Evolutionary conservation across 176 grass and related monocot genomes (phyloP), one percentile per base, ranked within the genome.

Genomic region (Triticum monococcum): DNA sequence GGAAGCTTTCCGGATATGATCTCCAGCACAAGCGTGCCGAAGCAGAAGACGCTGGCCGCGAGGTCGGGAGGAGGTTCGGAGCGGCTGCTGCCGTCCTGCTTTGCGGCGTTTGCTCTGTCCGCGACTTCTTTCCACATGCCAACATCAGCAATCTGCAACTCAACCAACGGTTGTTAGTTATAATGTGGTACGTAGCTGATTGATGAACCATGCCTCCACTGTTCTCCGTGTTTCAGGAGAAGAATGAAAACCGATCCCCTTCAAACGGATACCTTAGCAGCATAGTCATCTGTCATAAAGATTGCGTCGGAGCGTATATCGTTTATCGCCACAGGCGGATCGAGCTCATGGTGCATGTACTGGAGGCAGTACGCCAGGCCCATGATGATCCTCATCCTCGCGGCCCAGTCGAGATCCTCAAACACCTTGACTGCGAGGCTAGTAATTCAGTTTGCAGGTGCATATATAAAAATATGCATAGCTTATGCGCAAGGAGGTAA

Each of bases 351-450:
- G 81, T 97, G 93, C 86, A 94, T 91, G 65, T 98, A 88, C 83
- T 98, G 91, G 77, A 98, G 93, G 83, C 96, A 96, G 67, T 98
- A 98, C 0, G 91, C 79, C 31, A 90, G 50, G 14, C 96, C 96
- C 96, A 96, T 98, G 78, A 96, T 95, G 73, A 98, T 86, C 85
- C 93, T 95, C 93, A 98, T 92, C 92, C 96, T 94, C 4, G 86
- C 93, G 84, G 66, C 65, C 96, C 96, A 98, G 73, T 92, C 90
- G 14, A 98, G 90, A 85, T 87, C 84, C 69, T 95, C 96, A 79
- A 89, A 92, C 86, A 92, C 93, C 84, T 95, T 95, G 57, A 94
- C 96, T 98, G 91, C 75, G 75, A 86, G 31, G 60, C 31, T 45
- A 86, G 65, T 81, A 77, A 68, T 84, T 91, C 60, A 91, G 54